phyloP scores from a whole-genome alignment of 371 early-diverging fungal genomes.

The Zopfochytrium polystomum region DNA sequence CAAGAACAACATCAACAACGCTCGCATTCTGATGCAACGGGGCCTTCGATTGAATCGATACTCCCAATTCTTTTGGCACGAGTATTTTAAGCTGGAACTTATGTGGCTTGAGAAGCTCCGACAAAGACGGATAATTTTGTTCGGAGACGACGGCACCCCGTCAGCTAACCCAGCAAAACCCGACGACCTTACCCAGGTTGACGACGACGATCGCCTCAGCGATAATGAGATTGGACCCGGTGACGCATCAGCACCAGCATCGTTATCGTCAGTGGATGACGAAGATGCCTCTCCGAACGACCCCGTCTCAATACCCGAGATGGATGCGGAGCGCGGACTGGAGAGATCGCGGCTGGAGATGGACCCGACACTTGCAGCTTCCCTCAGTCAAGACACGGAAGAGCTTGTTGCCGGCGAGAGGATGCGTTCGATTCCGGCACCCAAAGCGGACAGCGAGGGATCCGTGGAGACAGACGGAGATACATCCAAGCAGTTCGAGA shows the following conservation, averaged over 20 bases:
- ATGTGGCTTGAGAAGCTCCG: constrained; percentile 84
- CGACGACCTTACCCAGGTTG: constrained; percentile 1
- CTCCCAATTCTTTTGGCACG: constrained; percentile 73
- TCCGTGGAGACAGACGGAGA: constrained; percentile 33
- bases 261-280: constrained; percentile 35
- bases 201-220: too few species aligned
- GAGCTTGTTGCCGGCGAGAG: too few species aligned
- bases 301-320: too few species aligned
- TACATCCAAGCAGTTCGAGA: too few species aligned
- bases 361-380: constrained; percentile 17
- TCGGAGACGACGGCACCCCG: too few species aligned
- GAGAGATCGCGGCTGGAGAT: constrained; percentile 29
- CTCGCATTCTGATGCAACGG: constrained; percentile 81
- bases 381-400: too few species aligned
- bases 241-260: constrained; percentile 51
- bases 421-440: too few species aligned
- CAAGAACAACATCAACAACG: constrained; percentile 76
- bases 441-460: too few species aligned
- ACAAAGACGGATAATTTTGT: constrained; percentile 72
- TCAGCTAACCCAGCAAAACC: not conserved
- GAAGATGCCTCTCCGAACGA: too few species aligned
- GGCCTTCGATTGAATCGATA: constrained; percentile 79
- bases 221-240: too few species aligned
- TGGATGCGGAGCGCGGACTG: constrained; percentile 51
- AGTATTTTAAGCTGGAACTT: constrained; percentile 89